Conservation (phyloP, 805 yeast species). For the Sugiyamaella boreocaroliniensis region DNA sequence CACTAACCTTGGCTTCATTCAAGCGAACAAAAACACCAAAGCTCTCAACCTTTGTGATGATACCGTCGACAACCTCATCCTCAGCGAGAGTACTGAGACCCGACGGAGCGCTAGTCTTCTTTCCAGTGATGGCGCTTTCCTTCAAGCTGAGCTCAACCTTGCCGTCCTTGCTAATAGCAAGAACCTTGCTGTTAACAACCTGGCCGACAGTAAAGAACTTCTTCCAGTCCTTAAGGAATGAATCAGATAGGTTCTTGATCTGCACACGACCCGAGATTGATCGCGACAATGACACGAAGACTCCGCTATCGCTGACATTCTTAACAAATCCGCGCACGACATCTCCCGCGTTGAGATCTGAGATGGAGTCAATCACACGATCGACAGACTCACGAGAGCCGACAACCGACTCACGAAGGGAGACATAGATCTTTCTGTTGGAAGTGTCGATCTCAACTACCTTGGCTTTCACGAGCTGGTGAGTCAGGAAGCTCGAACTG, state of each 20-base stretch:
- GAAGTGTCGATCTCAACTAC: slow-evolving; percentile 38
- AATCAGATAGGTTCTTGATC: slow-evolving; percentile 73
- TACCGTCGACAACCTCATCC: slow-evolving; percentile 71
- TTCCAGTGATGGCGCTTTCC: slow-evolving; percentile 73
- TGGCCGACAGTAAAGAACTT: slow-evolving; percentile 64
- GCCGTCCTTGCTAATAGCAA: slow-evolving; percentile 49
- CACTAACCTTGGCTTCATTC: slow-evolving; percentile 67
- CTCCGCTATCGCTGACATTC: slow-evolving; percentile 63
- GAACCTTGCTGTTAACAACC: slow-evolving; percentile 65
- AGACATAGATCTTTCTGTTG: slow-evolving; percentile 52
- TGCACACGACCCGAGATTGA: slow-evolving; percentile 71
- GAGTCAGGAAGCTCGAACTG: slow-evolving; percentile 12
- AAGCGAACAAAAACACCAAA: slow-evolving; percentile 87
- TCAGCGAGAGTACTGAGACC: slow-evolving; percentile 53
- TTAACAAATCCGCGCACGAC: slow-evolving; percentile 77
- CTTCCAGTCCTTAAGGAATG: slow-evolving; percentile 83
- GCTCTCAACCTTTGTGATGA: slow-evolving; percentile 68
- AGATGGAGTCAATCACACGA: slow-evolving; percentile 40
- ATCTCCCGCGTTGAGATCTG: slow-evolving; percentile 61
- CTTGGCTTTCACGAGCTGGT: slow-evolving; percentile 18
- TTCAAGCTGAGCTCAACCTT: slow-evolving; percentile 72
- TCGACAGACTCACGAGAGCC: slow-evolving; percentile 45
- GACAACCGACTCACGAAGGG: slow-evolving; percentile 44
- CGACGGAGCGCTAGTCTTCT: slow-evolving; percentile 33
- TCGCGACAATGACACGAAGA: slow-evolving; percentile 71